Evolutionary conservation across 1,284 basidiomycete species (phyloP).

Genomic region (Puccinia hordei): DNA sequence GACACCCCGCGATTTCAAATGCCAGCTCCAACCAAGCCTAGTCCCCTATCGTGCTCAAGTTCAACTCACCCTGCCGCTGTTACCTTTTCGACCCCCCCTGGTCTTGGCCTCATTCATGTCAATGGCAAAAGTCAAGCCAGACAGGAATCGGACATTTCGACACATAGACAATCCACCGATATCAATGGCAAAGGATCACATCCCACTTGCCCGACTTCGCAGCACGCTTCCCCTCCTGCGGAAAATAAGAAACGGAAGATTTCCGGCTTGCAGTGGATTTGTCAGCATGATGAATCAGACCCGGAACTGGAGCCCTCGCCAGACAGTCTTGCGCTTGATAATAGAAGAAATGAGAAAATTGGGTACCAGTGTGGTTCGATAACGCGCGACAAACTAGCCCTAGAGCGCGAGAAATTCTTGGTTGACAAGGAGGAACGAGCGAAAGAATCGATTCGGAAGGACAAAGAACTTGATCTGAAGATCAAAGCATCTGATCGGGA

Average conservation of each 20-base stretch:
- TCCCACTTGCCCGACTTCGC: neutral
- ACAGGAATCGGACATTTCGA: constrained; percentile 15
- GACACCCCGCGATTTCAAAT: constrained; percentile 16
- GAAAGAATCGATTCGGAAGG: constrained; percentile 25
- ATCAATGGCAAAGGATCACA: neutral
- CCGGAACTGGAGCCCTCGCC: constrained; percentile 14
- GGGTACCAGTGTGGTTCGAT: neutral
- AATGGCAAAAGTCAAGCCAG: neutral
- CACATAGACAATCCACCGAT: neutral
- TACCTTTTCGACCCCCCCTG: neutral
- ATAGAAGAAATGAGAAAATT: constrained; percentile 1
- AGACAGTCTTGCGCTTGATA: constrained; percentile 2
- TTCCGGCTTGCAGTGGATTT: neutral
- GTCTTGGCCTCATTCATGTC: neutral
- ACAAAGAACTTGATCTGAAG: constrained; percentile 33
- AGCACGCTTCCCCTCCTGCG: neutral
- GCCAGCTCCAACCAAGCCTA: neutral
- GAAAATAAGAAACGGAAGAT: constrained; percentile 15
- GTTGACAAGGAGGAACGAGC: constrained; percentile 17
- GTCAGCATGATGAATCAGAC: constrained; percentile 5
- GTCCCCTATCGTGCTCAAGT: neutral
- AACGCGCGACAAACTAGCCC: neutral
- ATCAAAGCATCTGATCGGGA: constrained; percentile 23
- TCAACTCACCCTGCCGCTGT: neutral
- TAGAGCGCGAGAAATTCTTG: constrained; percentile 28